Base-by-base conservation (phyloP, 2,329 filamentous ascomycete species). In the Colletotrichum sp. region DNA sequence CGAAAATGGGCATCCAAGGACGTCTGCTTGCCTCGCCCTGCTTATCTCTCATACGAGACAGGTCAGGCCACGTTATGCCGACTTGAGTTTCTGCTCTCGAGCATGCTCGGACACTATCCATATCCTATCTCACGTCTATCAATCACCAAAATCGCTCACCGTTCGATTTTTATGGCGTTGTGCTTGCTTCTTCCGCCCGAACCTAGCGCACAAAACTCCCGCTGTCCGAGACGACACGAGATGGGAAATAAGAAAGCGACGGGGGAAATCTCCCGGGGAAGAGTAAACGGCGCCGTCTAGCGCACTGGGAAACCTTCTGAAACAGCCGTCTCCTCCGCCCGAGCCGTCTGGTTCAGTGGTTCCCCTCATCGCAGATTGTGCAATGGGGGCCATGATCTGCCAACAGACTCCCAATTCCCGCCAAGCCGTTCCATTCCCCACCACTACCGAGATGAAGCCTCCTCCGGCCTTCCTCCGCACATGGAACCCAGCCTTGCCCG, bases 301-400 rank as follows among this genome's bases (percentile, higher is more conserved):
- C 52, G 28, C 72, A 66, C 62, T 39, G 48, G 48, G 22, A 65
- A 28, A 59, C 71, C 28, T 60, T 66, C 64, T 76, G 74, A 76
- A 76, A 76, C 74, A 74, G 24, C 65, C 70, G 36, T 62, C 36
- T 63, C 13, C 34, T 55, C 59, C 70, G 57, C 59, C 60, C 57
- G 39, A 39, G 63, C 68, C 63, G 57, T 48, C 55, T n/a, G 59
- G 36, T 59, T 32, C 34, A 44, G 24, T 52, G 32, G 16, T 36
- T 34, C 32, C 64, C 55, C 64, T 36, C 55, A 39, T 66, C 63
- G 39, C 39, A 52, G 30, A 52, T 30, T 39, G 55, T 9, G 26
- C 9, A 32, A 70, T 18, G 68, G 57, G 57, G 57, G 68, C 70
- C 44, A 59, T 39, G 70, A 76, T 76, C 70, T 73, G 59, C 64